Evolutionary conservation across 768 basidiomycete genomes (phyloP), one percentile per base, ranked within the genome.

Genomic region (Pulveroboletus sp.): DNA sequence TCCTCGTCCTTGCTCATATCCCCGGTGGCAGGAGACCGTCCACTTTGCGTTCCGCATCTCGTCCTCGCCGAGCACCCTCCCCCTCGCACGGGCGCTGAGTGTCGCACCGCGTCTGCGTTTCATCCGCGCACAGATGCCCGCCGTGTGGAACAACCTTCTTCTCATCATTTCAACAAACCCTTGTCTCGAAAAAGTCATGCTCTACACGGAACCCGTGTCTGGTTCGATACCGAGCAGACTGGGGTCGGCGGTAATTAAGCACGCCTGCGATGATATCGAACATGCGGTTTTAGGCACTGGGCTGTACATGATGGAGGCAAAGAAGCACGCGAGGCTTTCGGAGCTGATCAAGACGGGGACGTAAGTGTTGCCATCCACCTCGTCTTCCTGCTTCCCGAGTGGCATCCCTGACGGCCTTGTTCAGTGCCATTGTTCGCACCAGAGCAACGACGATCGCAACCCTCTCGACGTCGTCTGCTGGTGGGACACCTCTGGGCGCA

Each of bases 261-360:
- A 40, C 19, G 43, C 39, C 16, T 48, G 34, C 49, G 52, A 55
- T 17, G 50, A 52, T 6, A 48, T 51, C 43, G 63, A 55, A 53
- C 59, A 63, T 46, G 73, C 74, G 16, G 65, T 77, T 17, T 56
- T 74, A 34, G 71, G 74, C 14, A 77, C 77, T 1, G 77, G 79
- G 16, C 64, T 84, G 56, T 86, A 81, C 64, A 71, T 85, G 59
- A 74, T 70, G 50, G 77, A 80, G 60, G 79, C 82, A 0, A 74
- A 67, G 65, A 75, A 75, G 52, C 75, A 84, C 41, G 43, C 70
- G 16, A 66, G 78, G 34, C 65, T 85, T 43, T 70, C 64, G 37
- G 80, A 80, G 51, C 70, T 85, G 43, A 77, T 85, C 46, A 70
- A 69, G 40, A 68, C 69, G 39, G 84, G 83, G 58, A 80, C 81